Evolutionary conservation across 2,329 filamentous ascomycete genomes (phyloP).

Genomic region (Dactylellina parvicollis): DNA sequence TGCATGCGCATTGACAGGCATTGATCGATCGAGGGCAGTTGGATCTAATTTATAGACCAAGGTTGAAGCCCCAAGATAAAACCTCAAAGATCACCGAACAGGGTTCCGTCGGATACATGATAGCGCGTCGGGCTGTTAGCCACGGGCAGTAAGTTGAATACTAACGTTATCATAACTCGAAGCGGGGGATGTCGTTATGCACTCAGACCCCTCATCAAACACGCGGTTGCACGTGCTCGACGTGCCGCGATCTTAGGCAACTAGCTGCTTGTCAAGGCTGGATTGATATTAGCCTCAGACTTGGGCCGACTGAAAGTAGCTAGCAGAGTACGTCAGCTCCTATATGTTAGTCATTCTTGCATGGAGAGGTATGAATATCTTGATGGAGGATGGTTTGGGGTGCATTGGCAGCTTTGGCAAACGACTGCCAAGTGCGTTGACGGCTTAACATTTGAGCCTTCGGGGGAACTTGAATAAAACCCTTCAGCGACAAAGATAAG

Average conservation of each 20-base stretch:
- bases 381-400: neutral
- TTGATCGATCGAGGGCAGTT: neutral
- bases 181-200: constrained; percentile 29
- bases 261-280: neutral
- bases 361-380: neutral
- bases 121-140: too few relatives aligned
- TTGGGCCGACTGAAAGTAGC: neutral
- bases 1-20: too few relatives aligned
- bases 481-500: too few relatives aligned
- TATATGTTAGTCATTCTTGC: constrained; percentile 5
- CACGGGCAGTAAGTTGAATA: too few relatives aligned
- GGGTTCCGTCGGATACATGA: too few relatives aligned
- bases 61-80: too few relatives aligned
- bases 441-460: constrained; percentile 21
- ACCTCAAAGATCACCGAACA: too few relatives aligned
- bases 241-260: neutral
- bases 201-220: neutral
- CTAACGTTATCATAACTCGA: too few relatives aligned
- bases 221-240: constrained; percentile 7
- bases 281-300: neutral
- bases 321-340: neutral
- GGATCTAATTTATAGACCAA: neutral
- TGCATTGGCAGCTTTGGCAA: neutral
- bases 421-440: neutral
- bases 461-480: constrained; percentile 22